Percentiles rank a stretch among this genome's conserved stretches.
Conservation (phyloP, 805 yeast species). For the Starmera dryadoides region DNA sequence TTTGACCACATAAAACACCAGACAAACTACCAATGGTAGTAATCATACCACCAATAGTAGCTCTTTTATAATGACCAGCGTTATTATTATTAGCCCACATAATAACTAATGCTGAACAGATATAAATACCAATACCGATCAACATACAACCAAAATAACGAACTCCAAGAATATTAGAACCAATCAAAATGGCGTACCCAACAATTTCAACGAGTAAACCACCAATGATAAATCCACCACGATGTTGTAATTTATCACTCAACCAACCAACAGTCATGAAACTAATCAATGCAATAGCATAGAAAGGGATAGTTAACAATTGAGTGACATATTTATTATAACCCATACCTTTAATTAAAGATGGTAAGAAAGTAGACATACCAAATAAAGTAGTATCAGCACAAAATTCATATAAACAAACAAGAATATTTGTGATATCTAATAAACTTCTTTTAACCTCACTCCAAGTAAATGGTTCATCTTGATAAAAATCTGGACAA, state of each 20-base stretch:
- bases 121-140: slow-evolving; percentile 31
- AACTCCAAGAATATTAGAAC: slow-evolving; percentile 25
- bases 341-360: slow-evolving; percentile 36
- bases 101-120: slow-evolving; percentile 31
- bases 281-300: slow-evolving; percentile 26
- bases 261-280: slow-evolving; percentile 17
- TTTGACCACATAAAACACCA: slow-evolving; percentile 32
- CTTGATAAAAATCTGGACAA: slow-evolving; percentile 28
- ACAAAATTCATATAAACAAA: slow-evolving; percentile 36
- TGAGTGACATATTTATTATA: slow-evolving; percentile 34
- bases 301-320: slow-evolving; percentile 37
- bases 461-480: slow-evolving; percentile 28
- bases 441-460: slow-evolving; percentile 28
- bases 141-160: slow-evolving; percentile 31
- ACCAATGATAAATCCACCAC: slow-evolving; percentile 28
- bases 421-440: slow-evolving; percentile 29
- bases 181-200: slow-evolving; percentile 27
- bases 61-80: slow-evolving; percentile 32
- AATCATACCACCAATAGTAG: slow-evolving; percentile 30
- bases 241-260: slow-evolving; percentile 18
- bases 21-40: slow-evolving; percentile 28
- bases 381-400: slow-evolving; percentile 36
- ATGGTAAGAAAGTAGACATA: slow-evolving; percentile 37
- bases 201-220: slow-evolving; percentile 24
- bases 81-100: slow-evolving; percentile 33